Evolutionary conservation across 106 monocot species (phyloP).

Genomic region (Dendrobium catenatum): DNA sequence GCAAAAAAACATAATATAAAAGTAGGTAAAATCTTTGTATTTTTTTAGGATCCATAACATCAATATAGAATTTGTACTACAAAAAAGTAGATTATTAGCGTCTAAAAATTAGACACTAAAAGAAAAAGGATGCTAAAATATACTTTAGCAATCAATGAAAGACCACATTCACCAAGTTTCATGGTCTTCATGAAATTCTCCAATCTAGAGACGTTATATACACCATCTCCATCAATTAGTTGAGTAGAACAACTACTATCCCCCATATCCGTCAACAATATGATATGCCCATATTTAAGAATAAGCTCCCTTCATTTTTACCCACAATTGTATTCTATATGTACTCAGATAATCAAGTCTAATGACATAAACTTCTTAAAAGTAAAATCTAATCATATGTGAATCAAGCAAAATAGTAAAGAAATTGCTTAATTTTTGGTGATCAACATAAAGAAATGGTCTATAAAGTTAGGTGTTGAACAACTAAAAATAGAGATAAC

Average conservation of each 20-base stretch:
- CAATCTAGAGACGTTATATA: slow-evolving; percentile 39
- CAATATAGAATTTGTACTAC: no score
- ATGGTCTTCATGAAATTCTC: slow-evolving; percentile 40
- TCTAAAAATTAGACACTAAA: no score
- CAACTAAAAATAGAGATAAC: not conserved
- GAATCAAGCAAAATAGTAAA: not conserved
- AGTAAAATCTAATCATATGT: no score
- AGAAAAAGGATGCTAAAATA: no score
- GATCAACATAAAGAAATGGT: not conserved
- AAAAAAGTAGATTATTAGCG: no score
- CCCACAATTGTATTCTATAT: not conserved
- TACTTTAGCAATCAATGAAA: slow-evolving; percentile 17
- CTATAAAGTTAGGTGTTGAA: not conserved
- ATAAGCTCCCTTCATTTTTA: not conserved
- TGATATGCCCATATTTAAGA: not conserved
- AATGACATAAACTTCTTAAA: not conserved
- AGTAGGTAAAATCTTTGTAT: no score
- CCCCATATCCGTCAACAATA: slow-evolving; percentile 34
- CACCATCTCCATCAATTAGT: slow-evolving; percentile 68
- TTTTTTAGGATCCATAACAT: no score
- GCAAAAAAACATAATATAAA: no score
- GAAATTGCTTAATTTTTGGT: not conserved
- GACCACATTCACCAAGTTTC: slow-evolving; percentile 55
- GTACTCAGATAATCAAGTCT: not conserved
- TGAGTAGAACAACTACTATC: slow-evolving; percentile 39